Evolutionary conservation across 257 asterid species (phyloP).

Genomic region (Solanum ossicruentum): DNA sequence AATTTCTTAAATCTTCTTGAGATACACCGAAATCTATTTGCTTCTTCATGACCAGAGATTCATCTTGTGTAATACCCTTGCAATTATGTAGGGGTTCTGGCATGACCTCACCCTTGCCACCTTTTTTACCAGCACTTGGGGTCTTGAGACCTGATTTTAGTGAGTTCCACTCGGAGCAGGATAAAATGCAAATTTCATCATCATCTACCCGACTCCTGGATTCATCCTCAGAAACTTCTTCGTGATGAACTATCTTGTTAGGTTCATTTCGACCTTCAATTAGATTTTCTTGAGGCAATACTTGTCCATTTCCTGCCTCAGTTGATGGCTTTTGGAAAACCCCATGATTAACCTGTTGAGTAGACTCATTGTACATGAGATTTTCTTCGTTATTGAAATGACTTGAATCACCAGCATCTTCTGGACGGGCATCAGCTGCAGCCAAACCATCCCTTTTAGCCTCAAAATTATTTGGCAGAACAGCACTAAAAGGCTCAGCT

Average conservation of each 20-base stretch:
- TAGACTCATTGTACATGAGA: not conserved
- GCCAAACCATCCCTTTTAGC: too few relatives aligned
- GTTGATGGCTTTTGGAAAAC: not conserved
- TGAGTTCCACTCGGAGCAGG: not conserved
- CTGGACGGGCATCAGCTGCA: not conserved
- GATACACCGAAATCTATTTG: too few relatives aligned
- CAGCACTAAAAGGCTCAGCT: constrained; percentile 14
- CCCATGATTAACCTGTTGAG: not conserved
- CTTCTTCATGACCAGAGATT: not conserved
- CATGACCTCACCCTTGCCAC: not conserved
- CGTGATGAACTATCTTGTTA: not conserved
- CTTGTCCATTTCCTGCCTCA: not conserved
- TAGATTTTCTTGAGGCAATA: not conserved
- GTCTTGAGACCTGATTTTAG: not conserved
- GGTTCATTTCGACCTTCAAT: not conserved
- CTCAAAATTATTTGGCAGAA: not conserved
- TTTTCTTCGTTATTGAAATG: not conserved
- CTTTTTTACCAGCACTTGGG: not conserved
- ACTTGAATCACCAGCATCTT: not conserved
- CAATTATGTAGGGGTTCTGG: too few relatives aligned
- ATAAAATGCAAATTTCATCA: not conserved
- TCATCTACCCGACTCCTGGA: not conserved
- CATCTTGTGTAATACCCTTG: too few relatives aligned
- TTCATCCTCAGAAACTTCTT: not conserved
- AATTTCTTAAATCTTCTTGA: too few relatives aligned